A percentile compares a stretch with the other conserved stretches of the same genome.
phyloP scores from a whole-genome alignment of 306 rosid species.

The Rosa chinensis region DNA sequence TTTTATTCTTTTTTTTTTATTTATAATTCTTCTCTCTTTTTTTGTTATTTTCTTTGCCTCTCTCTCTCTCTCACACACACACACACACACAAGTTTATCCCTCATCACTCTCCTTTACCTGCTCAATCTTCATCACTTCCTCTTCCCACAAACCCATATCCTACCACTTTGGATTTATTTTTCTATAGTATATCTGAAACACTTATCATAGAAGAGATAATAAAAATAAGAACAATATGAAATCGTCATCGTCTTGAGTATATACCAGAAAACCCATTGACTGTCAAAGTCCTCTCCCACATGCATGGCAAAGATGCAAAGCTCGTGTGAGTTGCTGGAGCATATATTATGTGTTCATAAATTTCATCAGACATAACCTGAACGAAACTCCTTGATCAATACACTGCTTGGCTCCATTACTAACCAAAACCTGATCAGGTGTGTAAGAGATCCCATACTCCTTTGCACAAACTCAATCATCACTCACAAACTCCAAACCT shows the following conservation, averaged over 20 bases:
- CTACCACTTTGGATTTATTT: not conserved
- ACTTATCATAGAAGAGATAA: not conserved
- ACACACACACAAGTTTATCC: too few relatives aligned
- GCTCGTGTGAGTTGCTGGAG: conserved; percentile 91
- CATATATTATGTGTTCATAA: conserved; percentile 88
- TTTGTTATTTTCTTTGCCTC: too few relatives aligned
- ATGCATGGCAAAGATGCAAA: conserved; percentile 96
- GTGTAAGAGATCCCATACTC: conserved; percentile 80
- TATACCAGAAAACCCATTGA: conserved; percentile 81
- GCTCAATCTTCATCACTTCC: too few relatives aligned
- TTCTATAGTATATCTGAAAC: not conserved
- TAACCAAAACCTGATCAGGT: conserved; percentile 78
- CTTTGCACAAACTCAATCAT: conserved; percentile 44
- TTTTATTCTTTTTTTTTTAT: too few relatives aligned
- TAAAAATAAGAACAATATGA: not conserved
- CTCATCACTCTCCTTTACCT: too few relatives aligned
- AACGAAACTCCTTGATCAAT: conserved; percentile 58
- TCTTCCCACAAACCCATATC: too few relatives aligned
- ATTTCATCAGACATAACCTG: conserved; percentile 91
- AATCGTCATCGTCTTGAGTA: not conserved
- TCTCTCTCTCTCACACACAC: too few relatives aligned
- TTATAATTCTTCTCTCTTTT: too few relatives aligned
- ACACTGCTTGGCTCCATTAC: conserved; percentile 98
- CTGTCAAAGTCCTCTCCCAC: conserved; percentile 93
- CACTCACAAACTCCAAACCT: conserved; percentile 16